A percentile compares a stretch with the other conserved stretches of the same genome.
These are phyloP conservation scores for Cystobasidium pallidum DNA, from an alignment of 1,284 basidiomycete species.

Conservation along the genomic window DNA sequence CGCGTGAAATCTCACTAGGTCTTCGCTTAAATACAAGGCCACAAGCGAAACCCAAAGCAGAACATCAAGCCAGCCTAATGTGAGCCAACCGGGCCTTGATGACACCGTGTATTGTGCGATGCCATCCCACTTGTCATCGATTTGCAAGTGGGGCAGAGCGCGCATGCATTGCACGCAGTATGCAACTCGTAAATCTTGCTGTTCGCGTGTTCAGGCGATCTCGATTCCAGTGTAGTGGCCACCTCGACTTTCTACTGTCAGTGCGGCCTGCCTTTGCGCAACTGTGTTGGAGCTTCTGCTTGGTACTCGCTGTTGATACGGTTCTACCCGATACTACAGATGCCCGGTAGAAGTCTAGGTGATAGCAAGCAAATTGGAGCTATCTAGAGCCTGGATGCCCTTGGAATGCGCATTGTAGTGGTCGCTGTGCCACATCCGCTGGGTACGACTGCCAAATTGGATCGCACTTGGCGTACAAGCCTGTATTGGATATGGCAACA, in stretches of 20 bases:
- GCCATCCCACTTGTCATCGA: constrained; percentile 2
- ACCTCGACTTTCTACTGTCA: not conserved
- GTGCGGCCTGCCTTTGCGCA: not conserved
- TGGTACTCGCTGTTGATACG: not conserved
- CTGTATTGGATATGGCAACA: no score
- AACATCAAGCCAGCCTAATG: constrained; percentile 16
- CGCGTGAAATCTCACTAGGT: not conserved
- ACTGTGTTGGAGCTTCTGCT: not conserved
- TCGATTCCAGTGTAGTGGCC: constrained; percentile 1
- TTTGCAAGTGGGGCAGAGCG: constrained; percentile 12
- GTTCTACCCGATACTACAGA: not conserved
- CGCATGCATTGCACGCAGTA: constrained; percentile 32
- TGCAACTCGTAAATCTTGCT: not conserved
- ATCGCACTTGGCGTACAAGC: no score
- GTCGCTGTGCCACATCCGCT: not conserved
- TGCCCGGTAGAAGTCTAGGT: not conserved
- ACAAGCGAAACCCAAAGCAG: not conserved
- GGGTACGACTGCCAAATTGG: no score
- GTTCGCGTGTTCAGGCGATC: not conserved
- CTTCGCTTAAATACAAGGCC: not conserved
- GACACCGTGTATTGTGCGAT: constrained; percentile 26
- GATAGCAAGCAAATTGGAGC: not conserved
- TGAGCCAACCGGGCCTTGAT: constrained; percentile 9
- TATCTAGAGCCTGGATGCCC: not conserved
- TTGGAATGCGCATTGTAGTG: not conserved